phyloP scores from a whole-genome alignment of 805 yeast genomes.

The Kurtzmaniella cleridarum region DNA sequence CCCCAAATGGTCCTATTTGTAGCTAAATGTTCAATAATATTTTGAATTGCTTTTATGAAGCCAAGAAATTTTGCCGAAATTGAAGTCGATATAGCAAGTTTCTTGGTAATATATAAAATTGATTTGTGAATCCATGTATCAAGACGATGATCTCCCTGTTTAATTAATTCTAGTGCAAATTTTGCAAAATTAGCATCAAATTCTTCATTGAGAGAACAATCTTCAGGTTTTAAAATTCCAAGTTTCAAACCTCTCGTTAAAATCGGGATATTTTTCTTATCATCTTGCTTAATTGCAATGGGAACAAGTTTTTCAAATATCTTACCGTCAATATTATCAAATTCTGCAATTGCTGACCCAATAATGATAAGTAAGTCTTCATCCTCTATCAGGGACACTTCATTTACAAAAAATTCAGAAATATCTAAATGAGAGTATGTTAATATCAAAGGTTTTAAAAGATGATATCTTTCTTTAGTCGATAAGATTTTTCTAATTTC shows the following conservation, averaged over 20 bases:
- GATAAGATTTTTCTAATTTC: slow-evolving; percentile 6
- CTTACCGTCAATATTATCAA: neutral
- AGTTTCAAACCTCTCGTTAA: slow-evolving; percentile 9
- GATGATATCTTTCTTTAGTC: slow-evolving; percentile 6
- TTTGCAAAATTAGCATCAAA: slow-evolving; percentile 1
- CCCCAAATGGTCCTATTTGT: slow-evolving; percentile 11
- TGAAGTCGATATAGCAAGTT: slow-evolving; percentile 46
- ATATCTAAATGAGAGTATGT: neutral
- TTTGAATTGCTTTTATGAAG: slow-evolving; percentile 21
- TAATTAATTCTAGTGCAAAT: slow-evolving; percentile 5
- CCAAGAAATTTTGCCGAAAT: slow-evolving; percentile 24
- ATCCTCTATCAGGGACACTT: slow-evolving; percentile 9
- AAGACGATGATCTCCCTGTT: slow-evolving; percentile 6
- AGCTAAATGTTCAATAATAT: slow-evolving; percentile 9
- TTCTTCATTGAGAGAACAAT: neutral
- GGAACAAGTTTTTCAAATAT: slow-evolving; percentile 7
- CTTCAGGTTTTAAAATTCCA: neutral
- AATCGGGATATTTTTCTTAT: slow-evolving; percentile 16
- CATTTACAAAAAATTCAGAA: slow-evolving; percentile 7
- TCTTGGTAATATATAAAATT: slow-evolving; percentile 56
- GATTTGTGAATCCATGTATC: slow-evolving; percentile 53
- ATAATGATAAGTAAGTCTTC: slow-evolving; percentile 13
- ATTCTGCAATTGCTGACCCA: slow-evolving; percentile 12
- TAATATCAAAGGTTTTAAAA: slow-evolving; percentile 6
- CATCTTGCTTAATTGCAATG: slow-evolving; percentile 11